Percentiles rank a stretch among this genome's conserved stretches.
phyloP scores from a whole-genome alignment of 1,139 yeast genomes.

The Blastobotrys elegans region DNA sequence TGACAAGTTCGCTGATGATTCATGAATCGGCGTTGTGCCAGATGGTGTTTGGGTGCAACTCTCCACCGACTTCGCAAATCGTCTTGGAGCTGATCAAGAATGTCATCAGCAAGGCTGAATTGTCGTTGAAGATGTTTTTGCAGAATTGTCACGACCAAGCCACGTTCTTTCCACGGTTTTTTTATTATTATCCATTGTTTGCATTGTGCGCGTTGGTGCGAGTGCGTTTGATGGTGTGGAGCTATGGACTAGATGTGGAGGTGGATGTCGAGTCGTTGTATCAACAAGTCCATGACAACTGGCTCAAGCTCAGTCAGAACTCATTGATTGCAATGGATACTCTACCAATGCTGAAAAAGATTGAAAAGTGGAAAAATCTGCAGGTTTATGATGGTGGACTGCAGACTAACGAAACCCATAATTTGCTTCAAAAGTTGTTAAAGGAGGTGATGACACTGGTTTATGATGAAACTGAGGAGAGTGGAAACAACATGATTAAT shows the following conservation, averaged over 20 bases:
- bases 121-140: slow-evolving; percentile 2
- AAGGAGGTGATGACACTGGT: background rate
- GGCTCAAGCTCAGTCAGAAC: background rate
- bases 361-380: slow-evolving; percentile 9
- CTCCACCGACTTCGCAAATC: background rate
- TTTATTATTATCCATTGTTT: slow-evolving; percentile 53
- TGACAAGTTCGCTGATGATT: background rate
- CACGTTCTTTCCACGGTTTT: slow-evolving; percentile 44
- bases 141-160: background rate
- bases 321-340: slow-evolving; percentile 3
- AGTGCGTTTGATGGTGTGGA: slow-evolving; percentile 20
- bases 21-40: slow-evolving; percentile 6
- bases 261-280: slow-evolving; percentile 18
- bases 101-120: background rate
- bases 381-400: background rate
- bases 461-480: background rate
- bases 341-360: slow-evolving; percentile 6
- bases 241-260: slow-evolving; percentile 15
- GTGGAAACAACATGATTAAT: background rate
- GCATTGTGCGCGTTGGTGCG: slow-evolving; percentile 39
- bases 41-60: slow-evolving; percentile 1
- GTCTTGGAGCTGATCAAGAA: background rate
- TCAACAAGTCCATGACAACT: slow-evolving; percentile 10
- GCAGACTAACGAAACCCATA: background rate
- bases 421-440: background rate